Percentiles rank a stretch among this genome's conserved stretches.
phyloP scores from a whole-genome alignment of 2,329 filamentous ascomycete genomes.

The Diaporthe batatas region DNA sequence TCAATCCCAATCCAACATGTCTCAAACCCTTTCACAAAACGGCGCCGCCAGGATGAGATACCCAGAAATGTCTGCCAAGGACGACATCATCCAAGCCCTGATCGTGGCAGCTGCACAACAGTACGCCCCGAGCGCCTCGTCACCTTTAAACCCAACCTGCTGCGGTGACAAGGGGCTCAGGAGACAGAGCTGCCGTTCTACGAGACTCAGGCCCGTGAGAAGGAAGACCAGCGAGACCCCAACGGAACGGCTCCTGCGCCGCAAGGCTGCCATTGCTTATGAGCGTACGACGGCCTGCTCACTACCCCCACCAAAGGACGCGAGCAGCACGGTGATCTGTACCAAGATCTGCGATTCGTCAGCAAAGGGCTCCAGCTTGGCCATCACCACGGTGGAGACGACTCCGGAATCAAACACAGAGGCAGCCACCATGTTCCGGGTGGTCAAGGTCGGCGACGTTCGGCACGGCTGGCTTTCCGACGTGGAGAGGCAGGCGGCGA shows the following conservation, averaged over 20 bases:
- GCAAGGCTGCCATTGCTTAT: conserved; percentile 39
- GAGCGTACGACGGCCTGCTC: conserved; percentile 24
- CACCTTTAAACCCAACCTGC: conserved; percentile 39
- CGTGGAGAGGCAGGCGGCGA: conserved; percentile 34
- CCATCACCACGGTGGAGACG: conserved; percentile 19
- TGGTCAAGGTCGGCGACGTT: conserved; percentile 32
- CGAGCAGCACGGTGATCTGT: background rate
- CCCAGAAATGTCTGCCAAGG: conserved; percentile 18
- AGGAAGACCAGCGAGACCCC: conserved; percentile 38
- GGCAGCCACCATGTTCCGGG: conserved; percentile 20
- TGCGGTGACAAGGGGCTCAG: conserved; percentile 32
- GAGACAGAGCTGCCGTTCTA: conserved; percentile 28
- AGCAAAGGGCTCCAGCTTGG: conserved; percentile 17
- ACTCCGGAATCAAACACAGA: conserved; percentile 18
- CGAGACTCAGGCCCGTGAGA: conserved; percentile 32
- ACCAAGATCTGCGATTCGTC: conserved; percentile 4
- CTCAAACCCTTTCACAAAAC: conserved; percentile 23
- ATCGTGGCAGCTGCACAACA: conserved; percentile 39
- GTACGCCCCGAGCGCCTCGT: conserved; percentile 39
- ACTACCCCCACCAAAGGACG: background rate
- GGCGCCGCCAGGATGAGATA: conserved; percentile 7
- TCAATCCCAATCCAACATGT: conserved; percentile 34
- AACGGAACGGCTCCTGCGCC: conserved; percentile 37
- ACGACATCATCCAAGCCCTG: conserved; percentile 35
- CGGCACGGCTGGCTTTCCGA: conserved; percentile 33